Base-by-base conservation (phyloP, 1,139 yeast genomes). In the Nakaseomyces bracarensis region DNA sequence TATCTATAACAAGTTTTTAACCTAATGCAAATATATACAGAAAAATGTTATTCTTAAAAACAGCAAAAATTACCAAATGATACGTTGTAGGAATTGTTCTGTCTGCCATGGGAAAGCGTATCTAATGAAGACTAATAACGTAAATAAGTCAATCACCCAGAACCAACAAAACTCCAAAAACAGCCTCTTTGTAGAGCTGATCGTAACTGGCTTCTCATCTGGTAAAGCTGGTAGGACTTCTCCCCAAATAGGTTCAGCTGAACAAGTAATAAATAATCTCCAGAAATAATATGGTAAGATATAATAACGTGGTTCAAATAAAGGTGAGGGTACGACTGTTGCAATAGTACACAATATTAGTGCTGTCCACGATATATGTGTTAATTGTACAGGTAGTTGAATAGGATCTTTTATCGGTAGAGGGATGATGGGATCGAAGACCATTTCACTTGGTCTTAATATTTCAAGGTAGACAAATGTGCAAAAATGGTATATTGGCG, bases 221-320 rank as follows among this genome's bases (percentile, higher is more conserved):
- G 43, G 52, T 4, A 45, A 41, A 1, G 51, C 45, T 10, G 51
- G 49, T 3, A 40, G 39, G 13, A 52, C 42, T 18, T 50, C 46
- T n/a, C 40, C 44, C 19, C 63, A 38, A 3, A 67, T 30, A 6
- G 71, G 66, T 25, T 64, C 64, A 15, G 64, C 60, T 16, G 61
- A 60, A 20, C 82, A 75, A 8, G 64, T 60, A 6, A 71, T 64
- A 46, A 77, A 71, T 5, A 83, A 45, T 53, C 96, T 72, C 77
- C 89, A 87, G 28, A 87, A 58, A 11, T 83, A 59, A 55, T 77
- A 77, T 3, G 98, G 97, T 2, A 85, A 57, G 40, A 91, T 82
- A 60, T 82, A 91, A 61, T 93, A 91, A 43, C 98, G 74, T 38
- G 96, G 96, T 60, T 91, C 99, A 54, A 93, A 78, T 48, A 91